A percentile compares a stretch with the other conserved stretches of the same genome.
Evolutionary conservation across 2,329 filamentous ascomycete species (phyloP).

Genomic region (Ophiosphaerella narmari): DNA sequence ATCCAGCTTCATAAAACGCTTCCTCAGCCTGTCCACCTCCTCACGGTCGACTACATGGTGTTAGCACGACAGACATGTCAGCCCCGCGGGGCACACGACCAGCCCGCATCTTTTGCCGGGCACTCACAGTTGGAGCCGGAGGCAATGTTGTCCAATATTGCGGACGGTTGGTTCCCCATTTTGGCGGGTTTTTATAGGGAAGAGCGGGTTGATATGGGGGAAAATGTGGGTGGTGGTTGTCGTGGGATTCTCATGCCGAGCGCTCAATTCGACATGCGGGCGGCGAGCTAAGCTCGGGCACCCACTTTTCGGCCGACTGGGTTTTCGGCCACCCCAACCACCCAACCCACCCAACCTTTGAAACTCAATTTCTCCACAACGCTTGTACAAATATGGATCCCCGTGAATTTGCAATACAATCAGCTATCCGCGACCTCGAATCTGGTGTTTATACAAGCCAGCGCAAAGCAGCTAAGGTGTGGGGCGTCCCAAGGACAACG

Average conservation of each 20-base stretch:
- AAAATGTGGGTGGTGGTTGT: constrained; percentile 18
- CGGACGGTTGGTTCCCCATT: constrained; percentile 62
- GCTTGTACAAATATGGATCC: no score
- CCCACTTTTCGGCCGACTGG: no score
- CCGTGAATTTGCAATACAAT: no score
- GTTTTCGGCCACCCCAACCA: no score
- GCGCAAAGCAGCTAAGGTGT: no score
- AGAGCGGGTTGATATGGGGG: constrained; percentile 15
- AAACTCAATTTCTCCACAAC: no score
- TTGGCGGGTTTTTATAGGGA: constrained; percentile 28
- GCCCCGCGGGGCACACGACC: constrained; percentile 31
- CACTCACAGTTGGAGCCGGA: constrained; percentile 90
- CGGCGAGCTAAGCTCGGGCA: constrained; percentile 1
- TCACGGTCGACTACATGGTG: constrained; percentile 80
- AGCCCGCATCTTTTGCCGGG: constrained; percentile 15
- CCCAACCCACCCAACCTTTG: no score
- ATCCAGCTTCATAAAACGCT: constrained; percentile 99
- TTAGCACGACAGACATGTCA: constrained; percentile 33
- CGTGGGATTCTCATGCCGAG: constrained; percentile 22
- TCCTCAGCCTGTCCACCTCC: constrained; percentile 92
- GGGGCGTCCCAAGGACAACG: no score
- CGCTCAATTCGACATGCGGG: constrained; percentile 19
- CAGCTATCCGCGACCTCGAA: no score
- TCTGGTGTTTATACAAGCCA: no score
- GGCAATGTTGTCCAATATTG: constrained; percentile 92